These are phyloP conservation scores for Coniochaeta sp. DNA, from an alignment of 2,329 filamentous ascomycete genomes.

Conservation along the genomic window DNA sequence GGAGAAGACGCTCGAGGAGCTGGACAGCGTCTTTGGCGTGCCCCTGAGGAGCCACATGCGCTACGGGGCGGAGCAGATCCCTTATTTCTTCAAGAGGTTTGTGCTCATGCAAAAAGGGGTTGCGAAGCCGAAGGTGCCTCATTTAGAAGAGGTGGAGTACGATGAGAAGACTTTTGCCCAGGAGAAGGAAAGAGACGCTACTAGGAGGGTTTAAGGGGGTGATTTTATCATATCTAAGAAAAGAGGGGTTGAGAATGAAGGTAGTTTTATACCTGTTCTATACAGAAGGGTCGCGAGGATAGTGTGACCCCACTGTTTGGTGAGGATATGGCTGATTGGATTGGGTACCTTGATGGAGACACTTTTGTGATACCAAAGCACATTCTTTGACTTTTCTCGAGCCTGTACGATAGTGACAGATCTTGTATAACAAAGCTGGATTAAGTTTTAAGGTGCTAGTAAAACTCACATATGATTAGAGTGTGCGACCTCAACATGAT, in stretches of 20 bases:
- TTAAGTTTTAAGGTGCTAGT: no score
- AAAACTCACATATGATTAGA: no score
- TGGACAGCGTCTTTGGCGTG: conserved; percentile 26
- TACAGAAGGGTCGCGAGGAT: not conserved
- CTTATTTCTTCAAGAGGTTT: conserved; percentile 12
- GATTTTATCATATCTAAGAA: not conserved
- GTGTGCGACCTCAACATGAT: not conserved
- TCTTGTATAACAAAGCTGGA: not conserved
- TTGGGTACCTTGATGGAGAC: no score
- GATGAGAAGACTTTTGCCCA: conserved; percentile 6
- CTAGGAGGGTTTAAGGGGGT: conserved; percentile 2
- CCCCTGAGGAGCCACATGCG: conserved; percentile 12
- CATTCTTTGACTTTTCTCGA: not conserved
- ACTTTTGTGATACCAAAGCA: not conserved
- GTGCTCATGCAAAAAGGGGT: conserved; percentile 4
- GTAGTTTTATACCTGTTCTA: not conserved
- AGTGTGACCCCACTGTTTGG: no score
- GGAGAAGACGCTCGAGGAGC: conserved; percentile 29
- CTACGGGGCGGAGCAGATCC: conserved; percentile 12
- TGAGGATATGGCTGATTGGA: no score
- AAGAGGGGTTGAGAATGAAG: not conserved
- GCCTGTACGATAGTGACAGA: not conserved
- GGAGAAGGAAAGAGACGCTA: conserved; percentile 4
- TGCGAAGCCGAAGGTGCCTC: not conserved
- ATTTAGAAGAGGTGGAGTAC: conserved; percentile 2